Conservation (phyloP, 805 yeast genomes). For the Nematodospora valgi region DNA sequence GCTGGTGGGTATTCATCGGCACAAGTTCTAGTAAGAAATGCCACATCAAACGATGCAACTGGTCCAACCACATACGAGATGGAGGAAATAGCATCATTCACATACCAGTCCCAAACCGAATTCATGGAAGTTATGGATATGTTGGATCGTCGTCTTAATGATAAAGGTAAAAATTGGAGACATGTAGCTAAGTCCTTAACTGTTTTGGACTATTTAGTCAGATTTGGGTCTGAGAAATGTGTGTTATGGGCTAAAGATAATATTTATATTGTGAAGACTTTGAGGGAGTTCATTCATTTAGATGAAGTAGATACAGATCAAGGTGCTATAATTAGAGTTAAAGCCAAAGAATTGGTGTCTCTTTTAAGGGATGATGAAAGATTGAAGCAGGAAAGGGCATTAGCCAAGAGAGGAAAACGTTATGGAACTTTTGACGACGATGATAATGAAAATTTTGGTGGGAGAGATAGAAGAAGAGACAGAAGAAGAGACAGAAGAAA, state of each 20-base stretch:
- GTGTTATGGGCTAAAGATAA: conserved; percentile 92
- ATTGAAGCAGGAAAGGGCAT: conserved; percentile 62
- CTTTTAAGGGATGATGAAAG: conserved; percentile 79
- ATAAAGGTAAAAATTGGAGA: conserved; percentile 96
- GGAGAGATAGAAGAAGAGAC: conserved; percentile 22
- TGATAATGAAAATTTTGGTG: conserved; percentile 26
- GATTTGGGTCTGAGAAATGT: conserved; percentile 83
- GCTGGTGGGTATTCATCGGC: conserved; percentile 85
- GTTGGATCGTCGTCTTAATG: conserved; percentile 86
- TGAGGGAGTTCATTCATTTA: conserved; percentile 80
- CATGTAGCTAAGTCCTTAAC: conserved; percentile 91
- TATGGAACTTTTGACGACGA: conserved; percentile 13
- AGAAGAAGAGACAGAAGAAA: conserved; percentile 18
- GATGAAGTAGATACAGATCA: conserved; percentile 82
- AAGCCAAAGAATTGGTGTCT: conserved; percentile 85
- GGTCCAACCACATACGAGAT: conserved; percentile 81
- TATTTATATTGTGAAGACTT: conserved; percentile 79
- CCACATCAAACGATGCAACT: conserved; percentile 82
- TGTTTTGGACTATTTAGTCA: conserved; percentile 81
- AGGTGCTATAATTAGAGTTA: conserved; percentile 80
- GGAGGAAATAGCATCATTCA: conserved; percentile 77
- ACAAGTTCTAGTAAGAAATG: conserved; percentile 86
- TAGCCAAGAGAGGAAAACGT: conserved; percentile 23
- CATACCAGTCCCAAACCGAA: conserved; percentile 66
- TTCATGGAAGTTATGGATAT: conserved; percentile 91